Evolutionary conservation across 805 yeast species (phyloP), one percentile per base, ranked within the genome.

Genomic region (Debaryomyces castellii): DNA sequence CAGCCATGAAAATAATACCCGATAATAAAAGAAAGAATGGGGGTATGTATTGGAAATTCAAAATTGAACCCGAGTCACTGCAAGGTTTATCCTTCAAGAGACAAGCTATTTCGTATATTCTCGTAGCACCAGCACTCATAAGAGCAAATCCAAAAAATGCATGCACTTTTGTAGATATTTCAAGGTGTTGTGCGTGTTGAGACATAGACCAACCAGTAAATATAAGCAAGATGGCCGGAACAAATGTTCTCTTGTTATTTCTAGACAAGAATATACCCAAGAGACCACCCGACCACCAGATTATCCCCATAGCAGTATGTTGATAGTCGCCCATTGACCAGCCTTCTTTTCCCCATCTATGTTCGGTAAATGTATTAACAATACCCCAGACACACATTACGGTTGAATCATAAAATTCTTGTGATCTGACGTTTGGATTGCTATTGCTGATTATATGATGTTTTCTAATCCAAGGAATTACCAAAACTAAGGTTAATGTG

Each of bases 191-290:
- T 1, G 80, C 76, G 67, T 92, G 98, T 54, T 89, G 87, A 34
- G 91, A 79, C 98, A 92, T 92, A 37, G 97, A 86, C 79, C 89
- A 92, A 1, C 97, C 98, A 0, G 97, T 92, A 59, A 87, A 85
- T 10, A 90, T 80, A 51, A 92, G 77, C 41, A 94, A 80, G 34
- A 90, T 53, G 2, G 96, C 84, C 2, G 98, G 98, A 30, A 92
- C 69, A 55, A 83, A 87, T 28, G 86, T 78, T 54, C 97, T 77
- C 48, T 74, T 71, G 39, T 85, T 82, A 37, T 63, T 63, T 27
- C 64, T 57, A 1, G 95, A 78, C 46, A 91, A 67, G 65, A 78
- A 87, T 49, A 92, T 74, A 1, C 98, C 98, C 21, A 90, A 65
- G 52, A 90, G 69, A 6, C 97, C 98, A 45, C 96, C 95, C 41